Percentiles rank a stretch among this genome's conserved stretches.
phyloP scores from a whole-genome alignment of 1,284 basidiomycete species.

The Ceratobasidium sp. region DNA sequence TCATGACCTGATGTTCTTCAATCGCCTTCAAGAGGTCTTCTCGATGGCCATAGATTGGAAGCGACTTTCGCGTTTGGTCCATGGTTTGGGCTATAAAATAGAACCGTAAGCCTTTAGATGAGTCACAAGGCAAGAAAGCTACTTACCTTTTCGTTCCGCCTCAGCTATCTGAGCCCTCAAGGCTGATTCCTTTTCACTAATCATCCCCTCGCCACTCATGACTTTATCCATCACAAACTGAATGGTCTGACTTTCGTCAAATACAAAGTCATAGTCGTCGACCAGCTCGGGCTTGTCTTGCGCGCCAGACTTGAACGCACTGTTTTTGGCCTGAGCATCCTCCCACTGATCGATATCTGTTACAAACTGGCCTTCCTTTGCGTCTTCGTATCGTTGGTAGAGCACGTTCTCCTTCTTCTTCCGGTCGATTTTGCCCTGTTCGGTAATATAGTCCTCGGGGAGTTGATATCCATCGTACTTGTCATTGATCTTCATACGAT shows the following conservation, averaged over 20 bases:
- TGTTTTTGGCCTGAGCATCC: constrained; percentile 88
- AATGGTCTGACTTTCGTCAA: constrained; percentile 97
- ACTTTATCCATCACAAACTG: constrained; percentile 91
- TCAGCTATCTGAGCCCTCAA: constrained; percentile 91
- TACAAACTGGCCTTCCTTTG: constrained; percentile 89
- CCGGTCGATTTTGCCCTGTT: constrained; percentile 98
- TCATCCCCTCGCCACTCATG: constrained; percentile 73
- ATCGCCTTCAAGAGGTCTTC: constrained; percentile 91
- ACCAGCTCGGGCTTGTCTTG: constrained; percentile 85
- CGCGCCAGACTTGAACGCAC: constrained; percentile 89
- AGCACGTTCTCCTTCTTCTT: constrained; percentile 95
- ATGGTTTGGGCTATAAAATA: constrained; percentile 78
- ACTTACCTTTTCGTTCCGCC: constrained; percentile 88
- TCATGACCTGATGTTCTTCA: constrained; percentile 89
- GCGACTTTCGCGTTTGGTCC: constrained; percentile 89
- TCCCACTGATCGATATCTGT: constrained; percentile 99
- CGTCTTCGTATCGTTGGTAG: constrained; percentile 95
- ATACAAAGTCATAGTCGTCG: constrained; percentile 96
- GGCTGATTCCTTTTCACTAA: constrained; percentile 89
- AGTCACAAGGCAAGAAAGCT: background rate
- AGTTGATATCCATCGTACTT: constrained; percentile 94
- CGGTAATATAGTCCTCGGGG: constrained; percentile 97
- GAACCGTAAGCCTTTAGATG: constrained; percentile 39
- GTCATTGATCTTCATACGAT: constrained; percentile 92
- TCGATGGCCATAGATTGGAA: constrained; percentile 90